Conservation (phyloP, 192 early-diverging fungal species). For the Lobosporangium transversale region DNA sequence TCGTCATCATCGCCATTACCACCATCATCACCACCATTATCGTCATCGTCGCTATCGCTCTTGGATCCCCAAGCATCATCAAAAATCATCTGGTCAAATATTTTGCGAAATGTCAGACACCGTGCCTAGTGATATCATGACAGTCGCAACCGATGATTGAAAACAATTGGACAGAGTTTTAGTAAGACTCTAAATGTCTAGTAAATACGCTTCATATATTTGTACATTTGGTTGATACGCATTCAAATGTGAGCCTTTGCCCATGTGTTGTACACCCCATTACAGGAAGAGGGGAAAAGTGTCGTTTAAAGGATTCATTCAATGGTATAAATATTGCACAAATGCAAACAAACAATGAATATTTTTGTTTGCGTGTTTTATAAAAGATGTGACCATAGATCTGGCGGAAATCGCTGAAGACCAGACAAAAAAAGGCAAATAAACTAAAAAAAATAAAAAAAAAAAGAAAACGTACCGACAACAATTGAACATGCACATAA, state of each 20-base stretch:
- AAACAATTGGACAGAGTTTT: neutral
- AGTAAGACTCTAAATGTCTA: no score
- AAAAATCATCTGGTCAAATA: slow-evolving; percentile 10
- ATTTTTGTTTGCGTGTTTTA: no score
- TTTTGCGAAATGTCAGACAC: neutral
- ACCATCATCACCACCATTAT: neutral
- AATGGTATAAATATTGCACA: no score
- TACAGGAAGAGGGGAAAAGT: no score
- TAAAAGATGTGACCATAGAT: no score
- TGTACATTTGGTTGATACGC: neutral
- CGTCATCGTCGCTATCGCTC: neutral
- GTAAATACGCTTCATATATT: no score
- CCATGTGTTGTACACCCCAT: no score
- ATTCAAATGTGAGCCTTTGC: no score
- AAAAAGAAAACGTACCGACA: slow-evolving; percentile 13
- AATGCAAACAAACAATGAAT: no score
- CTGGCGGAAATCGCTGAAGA: no score
- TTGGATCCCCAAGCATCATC: neutral
- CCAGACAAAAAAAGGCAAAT: neutral
- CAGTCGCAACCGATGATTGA: no score
- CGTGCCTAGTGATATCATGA: slow-evolving; percentile 12
- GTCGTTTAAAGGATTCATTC: no score
- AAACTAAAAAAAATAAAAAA: neutral
- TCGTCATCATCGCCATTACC: neutral
- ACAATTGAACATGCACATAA: slow-evolving; percentile 20